These are phyloP conservation scores for Claviceps sp. DNA, from an alignment of 2,329 filamentous ascomycete genomes.

Conservation along the genomic window DNA sequence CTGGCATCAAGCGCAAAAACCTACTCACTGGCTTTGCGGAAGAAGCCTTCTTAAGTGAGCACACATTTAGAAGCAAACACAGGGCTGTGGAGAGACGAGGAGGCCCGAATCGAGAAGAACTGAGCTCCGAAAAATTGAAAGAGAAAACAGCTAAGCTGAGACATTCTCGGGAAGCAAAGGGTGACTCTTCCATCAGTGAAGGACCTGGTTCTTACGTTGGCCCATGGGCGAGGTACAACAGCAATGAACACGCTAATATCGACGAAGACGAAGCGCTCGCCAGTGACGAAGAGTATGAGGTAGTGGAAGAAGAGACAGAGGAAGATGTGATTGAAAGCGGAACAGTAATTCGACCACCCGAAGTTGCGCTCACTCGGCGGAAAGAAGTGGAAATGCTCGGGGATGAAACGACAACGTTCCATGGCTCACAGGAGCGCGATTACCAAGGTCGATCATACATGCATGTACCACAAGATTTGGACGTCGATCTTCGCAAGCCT, in stretches of 20 bases:
- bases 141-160: slow-evolving; percentile 55
- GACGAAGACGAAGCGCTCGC: slow-evolving; percentile 62
- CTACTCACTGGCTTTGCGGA: slow-evolving; percentile 75
- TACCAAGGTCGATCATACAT: slow-evolving; percentile 96
- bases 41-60: slow-evolving; percentile 80
- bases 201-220: slow-evolving; percentile 83
- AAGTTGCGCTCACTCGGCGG: slow-evolving; percentile 37
- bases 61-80: slow-evolving; percentile 79
- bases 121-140: slow-evolving; percentile 47
- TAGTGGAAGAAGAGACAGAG: slow-evolving; percentile 65
- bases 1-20: slow-evolving; percentile 60
- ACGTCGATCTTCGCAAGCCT: slow-evolving; percentile 74
- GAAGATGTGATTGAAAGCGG: slow-evolving; percentile 54
- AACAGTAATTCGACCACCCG: slow-evolving; percentile 43
- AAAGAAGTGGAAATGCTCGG: slow-evolving; percentile 47
- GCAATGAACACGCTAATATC: slow-evolving; percentile 57
- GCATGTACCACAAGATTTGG: slow-evolving; percentile 87
- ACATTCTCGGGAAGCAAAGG: slow-evolving; percentile 71
- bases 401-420: slow-evolving; percentile 75
- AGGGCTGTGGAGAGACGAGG: slow-evolving; percentile 62
- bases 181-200: slow-evolving; percentile 70
- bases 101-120: slow-evolving; percentile 41
- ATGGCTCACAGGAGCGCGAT: slow-evolving; percentile 71
- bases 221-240: slow-evolving; percentile 77
- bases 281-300: slow-evolving; percentile 67